Conservation (phyloP, 495 filamentous ascomycete species). For the Neurospora discreta region DNA sequence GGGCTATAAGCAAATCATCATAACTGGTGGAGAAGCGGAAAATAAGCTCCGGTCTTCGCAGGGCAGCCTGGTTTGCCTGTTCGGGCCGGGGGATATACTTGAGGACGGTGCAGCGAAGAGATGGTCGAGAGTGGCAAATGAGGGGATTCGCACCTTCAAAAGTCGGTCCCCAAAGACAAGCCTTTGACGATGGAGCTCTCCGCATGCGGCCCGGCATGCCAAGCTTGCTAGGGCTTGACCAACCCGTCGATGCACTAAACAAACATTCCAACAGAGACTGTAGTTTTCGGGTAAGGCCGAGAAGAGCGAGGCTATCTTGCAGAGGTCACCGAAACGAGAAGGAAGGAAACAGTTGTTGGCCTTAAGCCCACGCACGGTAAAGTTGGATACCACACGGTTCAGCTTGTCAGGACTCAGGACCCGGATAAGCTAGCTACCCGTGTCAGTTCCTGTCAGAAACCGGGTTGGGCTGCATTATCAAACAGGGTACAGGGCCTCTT, state of each 20-base stretch:
- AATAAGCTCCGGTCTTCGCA: neutral
- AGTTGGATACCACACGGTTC: neutral
- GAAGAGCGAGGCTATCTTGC: neutral
- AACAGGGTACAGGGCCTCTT: neutral
- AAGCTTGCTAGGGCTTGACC: neutral
- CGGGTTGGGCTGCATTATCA: neutral
- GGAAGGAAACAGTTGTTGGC: neutral
- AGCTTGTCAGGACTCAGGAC: neutral
- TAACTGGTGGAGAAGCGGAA: neutral
- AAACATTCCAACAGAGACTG: neutral
- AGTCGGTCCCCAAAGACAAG: neutral
- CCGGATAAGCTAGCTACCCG: neutral
- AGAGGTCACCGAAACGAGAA: neutral
- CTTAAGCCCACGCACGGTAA: neutral
- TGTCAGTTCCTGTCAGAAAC: neutral
- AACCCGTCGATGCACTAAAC: neutral
- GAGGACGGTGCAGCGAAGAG: neutral
- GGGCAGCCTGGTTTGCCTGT: neutral
- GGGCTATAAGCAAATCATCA: neutral
- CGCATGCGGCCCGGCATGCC: neutral
- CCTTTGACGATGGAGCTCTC: neutral
- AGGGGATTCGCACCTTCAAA: neutral
- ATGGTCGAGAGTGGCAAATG: neutral
- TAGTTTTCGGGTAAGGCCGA: neutral
- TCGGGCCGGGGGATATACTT: neutral